Conservation (phyloP, 2,329 filamentous ascomycete genomes). For the Claviceps digitariae region DNA sequence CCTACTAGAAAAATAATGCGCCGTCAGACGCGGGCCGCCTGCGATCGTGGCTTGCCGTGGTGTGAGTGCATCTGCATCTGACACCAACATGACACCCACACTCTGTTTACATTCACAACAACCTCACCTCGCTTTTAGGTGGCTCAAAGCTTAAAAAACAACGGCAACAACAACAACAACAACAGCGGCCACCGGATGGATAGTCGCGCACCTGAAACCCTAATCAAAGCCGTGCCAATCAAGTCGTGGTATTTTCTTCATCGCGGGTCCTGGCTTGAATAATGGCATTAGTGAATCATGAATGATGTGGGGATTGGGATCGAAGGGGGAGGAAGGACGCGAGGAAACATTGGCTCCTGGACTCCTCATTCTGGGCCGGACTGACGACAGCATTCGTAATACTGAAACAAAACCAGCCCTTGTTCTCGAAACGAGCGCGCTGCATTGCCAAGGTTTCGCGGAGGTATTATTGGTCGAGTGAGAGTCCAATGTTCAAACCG, state of each 20-base stretch:
- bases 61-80: neutral
- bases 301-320: neutral
- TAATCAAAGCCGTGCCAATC: neutral
- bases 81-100: neutral
- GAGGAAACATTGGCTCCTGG: neutral
- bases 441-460: neutral
- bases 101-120: neutral
- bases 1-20: neutral
- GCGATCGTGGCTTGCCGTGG: neutral
- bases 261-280: too few relatives aligned
- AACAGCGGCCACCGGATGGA: neutral
- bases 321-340: neutral
- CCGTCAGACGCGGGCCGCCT: neutral
- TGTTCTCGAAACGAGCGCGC: neutral
- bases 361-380: neutral
- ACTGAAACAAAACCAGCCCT: neutral
- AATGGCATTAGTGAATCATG: neutral
- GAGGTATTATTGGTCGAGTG: neutral
- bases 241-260: too few relatives aligned
- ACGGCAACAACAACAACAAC: neutral
- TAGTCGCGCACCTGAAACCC: neutral
- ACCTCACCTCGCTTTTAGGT: neutral
- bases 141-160: neutral
- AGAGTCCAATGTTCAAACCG: neutral
- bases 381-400: neutral